Base-by-base conservation (phyloP, 352 stramenopile species). In the Nothophytophthora sp. region DNA sequence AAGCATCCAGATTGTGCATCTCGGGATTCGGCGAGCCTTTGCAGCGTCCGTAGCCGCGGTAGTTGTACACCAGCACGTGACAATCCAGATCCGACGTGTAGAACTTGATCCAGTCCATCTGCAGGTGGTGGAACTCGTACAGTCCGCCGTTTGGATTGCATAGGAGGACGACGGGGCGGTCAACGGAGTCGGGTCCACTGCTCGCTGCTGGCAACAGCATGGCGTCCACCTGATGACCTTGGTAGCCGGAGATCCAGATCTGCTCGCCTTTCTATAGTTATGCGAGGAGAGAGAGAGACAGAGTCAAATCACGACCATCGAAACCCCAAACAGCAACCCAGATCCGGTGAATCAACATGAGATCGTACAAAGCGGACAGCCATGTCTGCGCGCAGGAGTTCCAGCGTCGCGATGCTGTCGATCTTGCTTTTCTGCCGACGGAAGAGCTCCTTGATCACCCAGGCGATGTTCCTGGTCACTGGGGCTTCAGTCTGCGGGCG, bases 31-130 rank as follows among this genome's bases (percentile, higher is more conserved):
- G 83, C 15, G 60, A 67, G 10, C 83, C 83, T 33, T 69, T 63
- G 46, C 79, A 90, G 6, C 83, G 78, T 13, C 86, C 86, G 54
- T 96, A 96, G 9, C 86, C 86, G 11, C 86, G 83, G 46, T 96
- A 96, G 60, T 96, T 96, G 55, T 84, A 96, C 30, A 96, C 65
- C 11, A 94, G 69, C 41, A 96, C 78, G 42, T 94, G 72, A 39
- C 81, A 92, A 27, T 83, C 62, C 4, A 90, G 43, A 1, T 90
- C 77, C 24, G 55, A 45, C 0, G 78, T 92, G 55, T 96, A 96
- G 40, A 96, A 93, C 54, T 87, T 82, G 60, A 92, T 76, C 86
- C 86, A 96, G 44, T 96, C 86, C 78, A 92, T 94, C 30, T 96
- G 86, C 39, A 96, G 66, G 48, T 92, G 86, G 49, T 96, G 86